A percentile compares a stretch with the other conserved stretches of the same genome.
Conservation (phyloP, 2,329 filamentous ascomycete species). For the Aspergillus sp. region DNA sequence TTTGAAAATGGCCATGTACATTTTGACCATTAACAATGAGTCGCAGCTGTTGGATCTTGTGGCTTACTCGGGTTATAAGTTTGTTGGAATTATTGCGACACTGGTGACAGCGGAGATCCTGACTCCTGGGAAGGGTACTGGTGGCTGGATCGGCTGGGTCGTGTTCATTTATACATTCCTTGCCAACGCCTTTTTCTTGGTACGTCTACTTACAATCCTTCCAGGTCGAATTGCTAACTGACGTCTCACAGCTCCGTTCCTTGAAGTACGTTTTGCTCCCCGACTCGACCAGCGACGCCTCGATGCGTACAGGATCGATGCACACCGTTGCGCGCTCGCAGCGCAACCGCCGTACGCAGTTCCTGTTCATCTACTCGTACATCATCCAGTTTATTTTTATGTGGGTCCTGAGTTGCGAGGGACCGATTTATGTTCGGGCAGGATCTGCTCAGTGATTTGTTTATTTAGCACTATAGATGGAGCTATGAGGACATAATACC, state of each 20-base stretch:
- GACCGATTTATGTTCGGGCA: slow-evolving; percentile 25
- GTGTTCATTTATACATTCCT: slow-evolving; percentile 88
- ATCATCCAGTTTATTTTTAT: slow-evolving; percentile 91
- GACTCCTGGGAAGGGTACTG: slow-evolving; percentile 72
- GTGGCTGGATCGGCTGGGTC: slow-evolving; percentile 80
- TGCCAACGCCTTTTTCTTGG: slow-evolving; percentile 91
- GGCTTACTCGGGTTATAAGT: slow-evolving; percentile 97
- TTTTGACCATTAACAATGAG: slow-evolving; percentile 87
- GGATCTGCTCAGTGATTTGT: not conserved
- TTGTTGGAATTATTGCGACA: slow-evolving; percentile 90
- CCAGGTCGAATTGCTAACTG: not conserved
- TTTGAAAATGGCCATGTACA: slow-evolving; percentile 85
- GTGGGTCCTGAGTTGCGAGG: slow-evolving; percentile 64
- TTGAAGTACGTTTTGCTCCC: slow-evolving; percentile 93
- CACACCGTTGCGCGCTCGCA: slow-evolving; percentile 75
- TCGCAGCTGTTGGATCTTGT: slow-evolving; percentile 89
- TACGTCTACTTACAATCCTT: slow-evolving; percentile 39
- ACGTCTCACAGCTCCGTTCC: slow-evolving; percentile 65
- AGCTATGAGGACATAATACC: not conserved
- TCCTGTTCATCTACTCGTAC: slow-evolving; percentile 91
- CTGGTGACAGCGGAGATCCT: slow-evolving; percentile 71
- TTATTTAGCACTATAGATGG: not conserved
- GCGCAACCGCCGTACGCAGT: slow-evolving; percentile 80
- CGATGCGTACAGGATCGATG: slow-evolving; percentile 53
- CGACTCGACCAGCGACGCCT: slow-evolving; percentile 62